Percentiles rank a stretch among this genome's conserved stretches.
Conservation (phyloP, 1,139 yeast species). For the Suhomyces chickasaworum region DNA sequence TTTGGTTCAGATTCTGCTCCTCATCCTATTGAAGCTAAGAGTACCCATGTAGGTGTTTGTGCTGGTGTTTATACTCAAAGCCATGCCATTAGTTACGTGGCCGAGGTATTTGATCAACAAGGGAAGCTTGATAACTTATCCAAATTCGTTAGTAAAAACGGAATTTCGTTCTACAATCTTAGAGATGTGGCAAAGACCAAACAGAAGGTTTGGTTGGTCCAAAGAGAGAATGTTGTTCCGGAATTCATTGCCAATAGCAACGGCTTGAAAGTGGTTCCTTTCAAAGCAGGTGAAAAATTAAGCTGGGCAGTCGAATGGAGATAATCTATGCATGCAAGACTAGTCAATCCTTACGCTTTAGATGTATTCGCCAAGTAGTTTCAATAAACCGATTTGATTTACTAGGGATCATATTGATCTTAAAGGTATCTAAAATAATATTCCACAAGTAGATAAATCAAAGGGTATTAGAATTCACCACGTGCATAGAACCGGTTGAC, state of each 20-base stretch:
- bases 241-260: constrained; percentile 48
- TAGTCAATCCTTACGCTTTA: background rate
- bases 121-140: constrained; percentile 66
- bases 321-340: constrained; percentile 7
- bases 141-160: constrained; percentile 75
- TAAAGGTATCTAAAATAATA: background rate
- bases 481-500: background rate
- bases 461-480: background rate
- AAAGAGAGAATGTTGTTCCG: constrained; percentile 58
- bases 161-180: constrained; percentile 63
- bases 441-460: background rate
- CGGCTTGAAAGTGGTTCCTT: constrained; percentile 75
- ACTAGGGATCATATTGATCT: no score
- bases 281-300: constrained; percentile 77
- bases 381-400: no score
- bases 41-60: constrained; percentile 80
- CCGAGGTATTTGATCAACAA: constrained; percentile 75
- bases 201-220: constrained; percentile 47
- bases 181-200: constrained; percentile 46
- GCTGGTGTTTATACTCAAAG: constrained; percentile 97
- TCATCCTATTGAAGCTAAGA: constrained; percentile 79
- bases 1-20: constrained; percentile 99
- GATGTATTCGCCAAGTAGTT: background rate
- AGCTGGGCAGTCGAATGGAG: constrained; percentile 82
- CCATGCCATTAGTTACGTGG: constrained; percentile 78